Evolutionary conservation across 176 grass and related monocot species (phyloP), one percentile per base, ranked within the genome.

Genomic region (Oryza meyeriana): DNA sequence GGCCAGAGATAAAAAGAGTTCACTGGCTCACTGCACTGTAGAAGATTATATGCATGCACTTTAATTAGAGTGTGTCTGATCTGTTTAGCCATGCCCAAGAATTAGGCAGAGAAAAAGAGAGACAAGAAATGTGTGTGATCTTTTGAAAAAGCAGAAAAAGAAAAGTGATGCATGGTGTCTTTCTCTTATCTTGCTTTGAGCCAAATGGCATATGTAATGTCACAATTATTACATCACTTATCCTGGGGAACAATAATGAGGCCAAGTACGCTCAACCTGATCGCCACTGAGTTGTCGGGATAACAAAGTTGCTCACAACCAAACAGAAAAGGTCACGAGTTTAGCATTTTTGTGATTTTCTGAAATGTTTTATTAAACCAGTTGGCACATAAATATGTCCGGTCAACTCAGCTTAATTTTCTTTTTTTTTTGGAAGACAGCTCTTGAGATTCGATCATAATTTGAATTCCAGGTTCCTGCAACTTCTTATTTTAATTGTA

Each of bases 151-250:
- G 58, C 24, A 11, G 38, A 63, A 38, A 47, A 79, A 78, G 9
- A 78, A 78, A 52, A 41, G 82, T 63, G 67, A 83, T 87, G 79
- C 69, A 33, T 83, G 47, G 40, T 79, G 47, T 86, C 36, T 90
- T 52, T 78, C 62, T 84, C 61, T 90, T 86, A 83, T 79, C 69
- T 69, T 79, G 62, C 79, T 87, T 83, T 87, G 33, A 75, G 79
- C 48, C 74, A 74, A 34, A 22, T 69, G 39, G 62, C 61, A 83
- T 83, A 20, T 59, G 55, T 25, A 68, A 38, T 73, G 39, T 39
- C 73, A 52, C 83, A 17, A 75, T 83, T n/a, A 79, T 63, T 38
- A 30, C 26, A 58, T 25, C 61, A 79, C 61, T 68, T 83, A 12
- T 81, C 42, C 36, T 17, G 12, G 20, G 78, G 62, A 36, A 82